phyloP scores from a whole-genome alignment of 805 yeast genomes.

The Lachancea meyersii region DNA sequence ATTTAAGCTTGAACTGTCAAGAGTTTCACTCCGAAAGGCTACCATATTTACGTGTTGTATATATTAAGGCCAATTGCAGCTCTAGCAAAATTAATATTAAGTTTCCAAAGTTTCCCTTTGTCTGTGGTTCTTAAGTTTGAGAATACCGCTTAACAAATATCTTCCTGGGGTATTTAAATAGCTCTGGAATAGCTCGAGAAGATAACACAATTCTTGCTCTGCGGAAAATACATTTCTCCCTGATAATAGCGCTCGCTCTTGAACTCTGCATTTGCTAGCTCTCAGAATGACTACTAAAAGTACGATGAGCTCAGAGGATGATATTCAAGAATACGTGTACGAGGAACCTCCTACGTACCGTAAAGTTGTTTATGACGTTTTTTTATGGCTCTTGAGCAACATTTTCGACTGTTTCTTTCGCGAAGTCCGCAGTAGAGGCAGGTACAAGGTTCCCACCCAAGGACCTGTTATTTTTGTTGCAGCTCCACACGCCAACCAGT shows the following conservation, averaged over 20 bases:
- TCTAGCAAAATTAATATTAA: background rate
- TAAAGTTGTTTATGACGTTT: slow-evolving; percentile 44
- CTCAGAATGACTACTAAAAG: background rate
- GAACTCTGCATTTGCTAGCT: background rate
- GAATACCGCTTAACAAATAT: too few relatives aligned
- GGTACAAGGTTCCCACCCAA: slow-evolving; percentile 57
- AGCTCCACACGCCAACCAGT: slow-evolving; percentile 96
- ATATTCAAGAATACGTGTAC: slow-evolving; percentile 17
- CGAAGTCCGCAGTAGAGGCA: slow-evolving; percentile 84
- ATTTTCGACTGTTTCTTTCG: slow-evolving; percentile 71
- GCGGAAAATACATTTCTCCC: too few relatives aligned
- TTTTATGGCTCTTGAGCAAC: slow-evolving; percentile 43
- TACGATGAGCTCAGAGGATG: background rate
- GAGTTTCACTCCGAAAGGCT: too few relatives aligned
- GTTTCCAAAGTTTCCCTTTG: background rate
- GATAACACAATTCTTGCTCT: too few relatives aligned
- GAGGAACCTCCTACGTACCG: slow-evolving; percentile 36
- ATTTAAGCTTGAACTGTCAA: too few relatives aligned
- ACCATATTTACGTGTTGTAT: too few relatives aligned
- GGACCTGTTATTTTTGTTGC: slow-evolving; percentile 92
- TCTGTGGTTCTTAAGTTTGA: background rate
- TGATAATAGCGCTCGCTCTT: too few relatives aligned
- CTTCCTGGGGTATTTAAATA: too few relatives aligned
- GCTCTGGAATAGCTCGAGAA: too few relatives aligned
- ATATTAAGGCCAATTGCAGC: background rate